Evolutionary conservation across 2,329 filamentous ascomycete species (phyloP), one percentile per base, ranked within the genome.

Genomic region (Talaromyces sp.): DNA sequence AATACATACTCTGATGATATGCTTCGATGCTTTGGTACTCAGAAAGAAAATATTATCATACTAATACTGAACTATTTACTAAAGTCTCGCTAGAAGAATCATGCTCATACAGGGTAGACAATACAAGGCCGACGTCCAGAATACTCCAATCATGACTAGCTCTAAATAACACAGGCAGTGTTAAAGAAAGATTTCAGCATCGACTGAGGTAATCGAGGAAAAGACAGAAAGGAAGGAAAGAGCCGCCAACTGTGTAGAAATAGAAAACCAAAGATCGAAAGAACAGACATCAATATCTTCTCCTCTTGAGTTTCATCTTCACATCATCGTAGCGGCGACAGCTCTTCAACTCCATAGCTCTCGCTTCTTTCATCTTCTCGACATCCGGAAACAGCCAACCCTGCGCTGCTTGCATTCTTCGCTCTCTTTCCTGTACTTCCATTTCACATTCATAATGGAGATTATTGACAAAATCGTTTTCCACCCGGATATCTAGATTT

Each of bases 341-440:
- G 70, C 80, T 85, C 74, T 82, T 83, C 81, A 87, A 83, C 54
- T 85, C 80, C 83, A 89, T 83, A 25, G 79, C 79, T 66, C 84
- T 80, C 35, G 93, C 93, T 66, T 87, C 78, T 67, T 89, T 86
- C 87, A 96, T 87, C 82, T 92, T 93, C 68, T 89, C 89, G 61
- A 87, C 83, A 72, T 97, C 92, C 63, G 88, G 87, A 76, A 87
- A 93, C 73, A 97, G 92, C 90, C 93, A 97, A 3, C 93, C 93
- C 71, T 90, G 87, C 0, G 93, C 93, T 57, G 91, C 89, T 68
- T 96, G 88, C 68, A 88, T 82, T 77, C 93, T 82, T 68, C 87
- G 83, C 73, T 88, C 85, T 77, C 89, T 85, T 61, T 85, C 81
- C 57, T 85, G 79, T 68, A 86, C 81, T 80, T 99, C 93, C 63